Conservation (phyloP, 2,329 filamentous ascomycete species). For the Trichoderma guizhouense region DNA sequence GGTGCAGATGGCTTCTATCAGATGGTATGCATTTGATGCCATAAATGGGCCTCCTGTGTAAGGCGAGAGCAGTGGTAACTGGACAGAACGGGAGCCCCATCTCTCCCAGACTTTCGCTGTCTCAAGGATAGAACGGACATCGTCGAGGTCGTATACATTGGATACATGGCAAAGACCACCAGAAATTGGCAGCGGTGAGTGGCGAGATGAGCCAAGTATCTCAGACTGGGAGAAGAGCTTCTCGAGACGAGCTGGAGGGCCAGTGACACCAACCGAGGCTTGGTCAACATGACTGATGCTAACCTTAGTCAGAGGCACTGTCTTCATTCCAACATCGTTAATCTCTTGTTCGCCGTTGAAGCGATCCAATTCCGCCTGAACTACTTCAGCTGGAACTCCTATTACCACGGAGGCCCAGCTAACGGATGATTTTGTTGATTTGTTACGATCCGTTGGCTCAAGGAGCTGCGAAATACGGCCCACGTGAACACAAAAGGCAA, state of each 20-base stretch:
- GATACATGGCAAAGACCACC: slow-evolving; percentile 38
- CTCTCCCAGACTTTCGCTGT: neutral
- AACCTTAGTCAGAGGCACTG: slow-evolving; percentile 25
- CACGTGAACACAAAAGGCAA: slow-evolving; percentile 45
- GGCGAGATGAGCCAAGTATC: slow-evolving; percentile 9
- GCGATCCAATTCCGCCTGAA: slow-evolving; percentile 38
- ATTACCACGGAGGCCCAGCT: slow-evolving; percentile 43
- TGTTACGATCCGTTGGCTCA: slow-evolving; percentile 29
- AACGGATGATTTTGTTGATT: slow-evolving; percentile 25
- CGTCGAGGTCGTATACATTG: slow-evolving; percentile 34
- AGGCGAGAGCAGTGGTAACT: neutral
- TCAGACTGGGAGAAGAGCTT: slow-evolving; percentile 28
- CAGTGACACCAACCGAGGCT: slow-evolving; percentile 37
- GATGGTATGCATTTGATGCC: neutral
- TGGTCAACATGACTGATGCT: slow-evolving; percentile 38
- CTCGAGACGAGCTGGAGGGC: slow-evolving; percentile 30
- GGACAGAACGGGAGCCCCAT: neutral
- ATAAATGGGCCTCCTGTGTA: neutral
- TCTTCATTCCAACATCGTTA: neutral
- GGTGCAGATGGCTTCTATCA: neutral
- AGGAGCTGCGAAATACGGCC: slow-evolving; percentile 41
- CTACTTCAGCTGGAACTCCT: slow-evolving; percentile 29
- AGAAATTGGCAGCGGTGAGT: slow-evolving; percentile 35
- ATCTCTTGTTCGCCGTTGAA: slow-evolving; percentile 20
- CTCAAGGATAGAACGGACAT: neutral